A percentile compares a stretch with the other conserved stretches of the same genome.
Evolutionary conservation across 1,284 basidiomycete species (phyloP).

Genomic region (Trametes pubescens): DNA sequence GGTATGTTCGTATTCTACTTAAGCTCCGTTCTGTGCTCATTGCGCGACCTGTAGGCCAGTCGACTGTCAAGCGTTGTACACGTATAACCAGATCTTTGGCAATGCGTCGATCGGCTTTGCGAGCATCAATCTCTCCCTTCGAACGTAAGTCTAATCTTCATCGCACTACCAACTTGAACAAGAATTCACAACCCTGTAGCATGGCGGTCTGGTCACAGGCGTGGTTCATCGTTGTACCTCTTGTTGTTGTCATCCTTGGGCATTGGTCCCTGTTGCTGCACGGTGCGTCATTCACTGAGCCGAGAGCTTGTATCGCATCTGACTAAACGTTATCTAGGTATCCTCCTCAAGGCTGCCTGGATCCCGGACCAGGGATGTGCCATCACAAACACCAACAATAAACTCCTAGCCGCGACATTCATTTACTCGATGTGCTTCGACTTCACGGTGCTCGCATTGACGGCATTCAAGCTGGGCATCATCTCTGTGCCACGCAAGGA

Average conservation of each 20-base stretch:
- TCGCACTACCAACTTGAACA: neutral
- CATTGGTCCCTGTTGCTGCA: constrained; percentile 83
- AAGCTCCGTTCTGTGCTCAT: constrained; percentile 14
- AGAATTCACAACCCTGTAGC: constrained; percentile 45
- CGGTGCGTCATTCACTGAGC: constrained; percentile 49
- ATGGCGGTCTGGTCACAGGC: constrained; percentile 77
- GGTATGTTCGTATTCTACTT: constrained; percentile 44
- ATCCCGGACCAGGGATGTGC: constrained; percentile 54
- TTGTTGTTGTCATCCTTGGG: constrained; percentile 68
- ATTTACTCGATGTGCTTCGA: constrained; percentile 46
- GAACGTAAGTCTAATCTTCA: constrained; percentile 62
- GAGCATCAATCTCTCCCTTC: constrained; percentile 78
- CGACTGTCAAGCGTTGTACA: constrained; percentile 75
- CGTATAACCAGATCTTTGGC: constrained; percentile 74
- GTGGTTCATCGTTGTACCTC: constrained; percentile 59
- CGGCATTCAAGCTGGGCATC: constrained; percentile 58
- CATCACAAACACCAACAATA: constrained; percentile 65
- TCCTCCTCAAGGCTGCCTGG: constrained; percentile 67
- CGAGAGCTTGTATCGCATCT: constrained; percentile 15
- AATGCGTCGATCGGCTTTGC: constrained; percentile 78
- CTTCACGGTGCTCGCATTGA: constrained; percentile 32
- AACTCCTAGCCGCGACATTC: constrained; percentile 56
- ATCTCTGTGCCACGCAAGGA: constrained; percentile 42
- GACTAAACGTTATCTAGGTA: constrained; percentile 49
- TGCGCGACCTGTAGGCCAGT: constrained; percentile 52